Evolutionary conservation across 2,329 filamentous ascomycete genomes (phyloP).

Genomic region (Ascochyta fabae): DNA sequence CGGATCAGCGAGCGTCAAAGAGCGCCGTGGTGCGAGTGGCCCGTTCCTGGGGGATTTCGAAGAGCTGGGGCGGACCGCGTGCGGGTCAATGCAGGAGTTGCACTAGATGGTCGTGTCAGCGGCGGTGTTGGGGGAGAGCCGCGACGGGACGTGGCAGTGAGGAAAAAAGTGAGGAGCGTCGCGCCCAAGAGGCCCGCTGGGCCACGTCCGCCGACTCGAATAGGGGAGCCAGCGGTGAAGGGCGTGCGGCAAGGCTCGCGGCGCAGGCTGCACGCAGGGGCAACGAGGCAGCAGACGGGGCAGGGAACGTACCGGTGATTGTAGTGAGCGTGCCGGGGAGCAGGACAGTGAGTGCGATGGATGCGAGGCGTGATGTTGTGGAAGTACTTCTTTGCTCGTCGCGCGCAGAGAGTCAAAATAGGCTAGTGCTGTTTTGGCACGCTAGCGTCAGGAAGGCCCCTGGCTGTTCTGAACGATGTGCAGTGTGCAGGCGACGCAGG

Average conservation of each 20-base stretch:
- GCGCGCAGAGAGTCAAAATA: constrained; percentile 44
- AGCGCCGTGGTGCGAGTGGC: constrained; percentile 35
- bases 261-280: constrained; percentile 28
- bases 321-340: constrained; percentile 27
- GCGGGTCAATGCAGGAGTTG: constrained; percentile 49
- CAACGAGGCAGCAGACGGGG: constrained; percentile 18
- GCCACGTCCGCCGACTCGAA: constrained; percentile 39
- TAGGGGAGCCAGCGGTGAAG: constrained; percentile 45
- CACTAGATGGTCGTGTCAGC: constrained; percentile 44
- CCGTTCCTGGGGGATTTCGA: constrained; percentile 37
- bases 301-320: constrained; percentile 42
- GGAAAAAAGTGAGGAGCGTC: constrained; percentile 22
- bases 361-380: constrained; percentile 41
- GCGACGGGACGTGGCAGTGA: constrained; percentile 19
- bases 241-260: constrained; percentile 26
- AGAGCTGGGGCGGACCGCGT: constrained; percentile 44
- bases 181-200: constrained; percentile 39
- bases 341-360: constrained; percentile 39
- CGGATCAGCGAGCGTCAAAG: constrained; percentile 27
- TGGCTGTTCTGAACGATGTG: constrained; percentile 15
- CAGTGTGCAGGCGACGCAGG: background rate
- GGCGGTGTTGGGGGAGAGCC: constrained; percentile 27
- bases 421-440: constrained; percentile 15
- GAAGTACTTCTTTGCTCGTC: constrained; percentile 46
- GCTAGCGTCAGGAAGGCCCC: constrained; percentile 12